Evolutionary conservation across 1,284 basidiomycete species (phyloP), one percentile per base, ranked within the genome.

Genomic region (Erythrobasidium hasegawianum): DNA sequence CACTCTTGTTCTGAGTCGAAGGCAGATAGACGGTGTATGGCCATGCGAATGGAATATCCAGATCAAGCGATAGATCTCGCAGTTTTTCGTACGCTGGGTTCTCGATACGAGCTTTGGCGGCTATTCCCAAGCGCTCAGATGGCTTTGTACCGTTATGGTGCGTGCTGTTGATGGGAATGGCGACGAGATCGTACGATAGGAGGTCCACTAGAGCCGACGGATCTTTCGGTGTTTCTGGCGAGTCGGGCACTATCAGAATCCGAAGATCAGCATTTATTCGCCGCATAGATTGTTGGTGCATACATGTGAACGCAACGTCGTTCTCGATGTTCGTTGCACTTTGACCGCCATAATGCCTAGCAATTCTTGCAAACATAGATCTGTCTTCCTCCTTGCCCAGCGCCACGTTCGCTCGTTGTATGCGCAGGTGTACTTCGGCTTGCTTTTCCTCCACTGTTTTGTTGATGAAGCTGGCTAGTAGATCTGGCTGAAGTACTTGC

Each of bases 171-270:
- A 57, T 49, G 43, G 62, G 62, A 39, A 65, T 39, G 24, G 62
- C 45, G 13, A 65, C 45, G 5, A 65, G 56, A 11, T 50, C 55
- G 38, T 65, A 65, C 2, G 45, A 38, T 26, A 55, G 55, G 11
- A 65, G 47, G 16, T 65, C 20, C 11, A 65, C 62, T 18, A 65
- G 54, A 16, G 47, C 49, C 14, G 50, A 38, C 39, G 69, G 61
- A 10, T 71, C 68, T 41, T 72, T 67, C 26, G 65, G 26, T 3
- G 68, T 33, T 0, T 45, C 60, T 0, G 71, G 72, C 5, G 71
- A 24, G 16, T 67, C 60, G 14, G 72, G 71, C 0, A 73, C 72
- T 73, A 26, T 57, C 0, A n/a, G n/a, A n/a, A n/a, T n/a, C n/a
- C n/a, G 22, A 47, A 24, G 16, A 18, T 57, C 8, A 59, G 16